Conservation (phyloP, 257 asterid species). For the Mentha longifolia region DNA sequence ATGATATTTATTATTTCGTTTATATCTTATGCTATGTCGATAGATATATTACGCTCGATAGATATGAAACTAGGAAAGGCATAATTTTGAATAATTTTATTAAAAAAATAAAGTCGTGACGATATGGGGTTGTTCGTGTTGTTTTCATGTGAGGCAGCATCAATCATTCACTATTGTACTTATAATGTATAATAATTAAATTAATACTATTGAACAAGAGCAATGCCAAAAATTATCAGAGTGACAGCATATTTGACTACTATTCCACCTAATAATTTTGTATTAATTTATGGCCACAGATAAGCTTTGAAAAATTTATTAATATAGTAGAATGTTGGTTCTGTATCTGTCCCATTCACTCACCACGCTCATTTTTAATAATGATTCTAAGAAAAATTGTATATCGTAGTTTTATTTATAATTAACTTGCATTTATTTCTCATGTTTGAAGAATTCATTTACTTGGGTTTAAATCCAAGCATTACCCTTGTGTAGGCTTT, state of each 20-base stretch:
- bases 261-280: conserved; percentile 27
- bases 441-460: background rate
- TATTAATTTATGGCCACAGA: conserved; percentile 7
- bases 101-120: conserved; percentile 26
- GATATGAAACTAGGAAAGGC: background rate
- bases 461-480: background rate
- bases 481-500: background rate
- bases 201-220: conserved; percentile 16
- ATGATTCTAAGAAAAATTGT: background rate
- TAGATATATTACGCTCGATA: no score
- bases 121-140: conserved; percentile 27
- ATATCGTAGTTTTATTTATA: background rate
- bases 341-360: background rate
- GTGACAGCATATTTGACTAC: conserved; percentile 32
- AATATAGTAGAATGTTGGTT: conserved; percentile 26
- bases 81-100: background rate
- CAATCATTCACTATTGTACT: conserved; percentile 22
- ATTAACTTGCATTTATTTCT: background rate
- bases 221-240: conserved; percentile 16
- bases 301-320: conserved; percentile 17
- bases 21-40: no score
- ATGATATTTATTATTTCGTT: no score
- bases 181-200: background rate
- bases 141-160: conserved; percentile 18
- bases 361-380: background rate